A percentile compares a stretch with the other conserved stretches of the same genome.
These are phyloP conservation scores for Rhamnella rubrinervis DNA, from an alignment of 331 rosid species.

Conservation along the genomic window DNA sequence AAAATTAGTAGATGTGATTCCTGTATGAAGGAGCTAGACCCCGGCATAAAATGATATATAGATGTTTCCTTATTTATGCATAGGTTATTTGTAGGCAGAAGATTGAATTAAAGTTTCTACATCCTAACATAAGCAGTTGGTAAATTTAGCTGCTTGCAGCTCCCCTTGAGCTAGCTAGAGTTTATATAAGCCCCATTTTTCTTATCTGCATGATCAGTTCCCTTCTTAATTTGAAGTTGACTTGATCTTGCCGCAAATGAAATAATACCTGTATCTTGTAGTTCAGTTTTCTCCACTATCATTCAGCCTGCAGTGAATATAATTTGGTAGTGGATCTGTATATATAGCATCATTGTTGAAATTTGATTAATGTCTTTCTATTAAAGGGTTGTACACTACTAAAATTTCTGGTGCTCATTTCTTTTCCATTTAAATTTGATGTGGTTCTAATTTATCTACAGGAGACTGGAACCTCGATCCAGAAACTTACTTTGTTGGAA, in stretches of 20 bases:
- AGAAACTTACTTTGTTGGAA: constrained; percentile 91
- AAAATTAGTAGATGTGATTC: no score
- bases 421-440: not conserved
- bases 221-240: not conserved
- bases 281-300: not conserved
- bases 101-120: no score
- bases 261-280: not conserved
- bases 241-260: not conserved
- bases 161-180: no score
- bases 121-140: no score
- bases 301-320: not conserved
- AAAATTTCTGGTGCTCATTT: not conserved
- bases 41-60: no score
- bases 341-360: not conserved
- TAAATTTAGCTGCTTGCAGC: no score
- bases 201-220: not conserved
- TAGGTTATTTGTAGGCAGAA: no score
- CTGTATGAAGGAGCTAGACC: no score
- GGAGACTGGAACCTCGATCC: constrained; percentile 96
- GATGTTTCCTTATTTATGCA: no score
- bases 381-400: not conserved
- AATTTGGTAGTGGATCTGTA: not conserved
- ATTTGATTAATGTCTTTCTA: not conserved
- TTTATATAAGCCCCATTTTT: not conserved
- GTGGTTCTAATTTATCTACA: constrained; percentile 33